These are phyloP conservation scores for Lasiosphaeria miniovina DNA, from an alignment of 495 filamentous ascomycete genomes.

Conservation along the genomic window DNA sequence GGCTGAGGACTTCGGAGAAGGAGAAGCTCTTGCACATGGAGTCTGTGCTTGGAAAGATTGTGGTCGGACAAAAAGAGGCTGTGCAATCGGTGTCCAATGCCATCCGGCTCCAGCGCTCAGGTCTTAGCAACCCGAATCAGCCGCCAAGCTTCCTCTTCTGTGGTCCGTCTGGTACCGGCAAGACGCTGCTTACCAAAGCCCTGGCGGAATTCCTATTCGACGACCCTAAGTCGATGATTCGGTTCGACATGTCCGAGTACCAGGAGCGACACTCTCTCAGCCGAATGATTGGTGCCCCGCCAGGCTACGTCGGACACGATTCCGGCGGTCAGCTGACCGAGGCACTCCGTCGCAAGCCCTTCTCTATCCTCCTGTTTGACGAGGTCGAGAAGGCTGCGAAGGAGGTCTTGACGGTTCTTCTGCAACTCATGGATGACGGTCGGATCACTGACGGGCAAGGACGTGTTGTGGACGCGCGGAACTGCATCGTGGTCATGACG, in stretches of 20 bases:
- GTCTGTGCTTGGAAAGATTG: conserved; percentile 71
- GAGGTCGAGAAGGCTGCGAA: conserved; percentile 99
- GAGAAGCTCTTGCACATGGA: conserved; percentile 97
- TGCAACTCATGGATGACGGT: conserved; percentile 98
- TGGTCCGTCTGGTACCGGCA: conserved; percentile 95
- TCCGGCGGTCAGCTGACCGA: conserved; percentile 95
- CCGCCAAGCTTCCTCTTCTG: conserved; percentile 98
- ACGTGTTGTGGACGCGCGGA: conserved; percentile 86
- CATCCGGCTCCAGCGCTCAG: conserved; percentile 89
- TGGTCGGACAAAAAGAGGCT: conserved; percentile 94
- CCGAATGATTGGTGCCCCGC: conserved; percentile 96
- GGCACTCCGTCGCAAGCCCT: conserved; percentile 84
- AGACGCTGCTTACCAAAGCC: conserved; percentile 93
- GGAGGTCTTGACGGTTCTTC: conserved; percentile 90
- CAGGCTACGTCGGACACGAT: conserved; percentile 95
- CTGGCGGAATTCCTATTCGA: conserved; percentile 98
- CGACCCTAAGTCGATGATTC: conserved; percentile 95
- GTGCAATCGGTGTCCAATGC: conserved; percentile 91
- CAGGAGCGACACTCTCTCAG: conserved; percentile 95
- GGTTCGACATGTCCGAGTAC: conserved; percentile 99
- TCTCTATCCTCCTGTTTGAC: conserved; percentile 97
- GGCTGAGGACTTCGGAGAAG: conserved; percentile 92
- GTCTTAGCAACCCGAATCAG: conserved; percentile 90
- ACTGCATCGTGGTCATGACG: conserved; percentile 99
- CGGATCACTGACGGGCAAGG: conserved; percentile 98